Percentiles rank a stretch among this genome's conserved stretches.
Evolutionary conservation across 495 filamentous ascomycete genomes (phyloP).

Genomic region (Physcia stellaris): DNA sequence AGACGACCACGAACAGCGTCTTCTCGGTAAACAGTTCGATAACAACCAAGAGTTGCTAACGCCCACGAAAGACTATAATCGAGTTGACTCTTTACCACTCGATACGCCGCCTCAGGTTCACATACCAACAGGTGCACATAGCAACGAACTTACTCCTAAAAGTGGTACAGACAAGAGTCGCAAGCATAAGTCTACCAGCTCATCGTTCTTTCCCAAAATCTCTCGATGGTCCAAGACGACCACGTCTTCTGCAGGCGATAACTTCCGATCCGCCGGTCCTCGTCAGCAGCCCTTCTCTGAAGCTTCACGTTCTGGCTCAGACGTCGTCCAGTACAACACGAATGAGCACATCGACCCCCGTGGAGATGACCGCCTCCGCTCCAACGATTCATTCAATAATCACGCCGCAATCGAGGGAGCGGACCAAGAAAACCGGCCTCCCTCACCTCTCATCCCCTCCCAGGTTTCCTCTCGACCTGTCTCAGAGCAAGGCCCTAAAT

Average conservation of each 20-base stretch:
- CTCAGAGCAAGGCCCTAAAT: constrained; percentile 87
- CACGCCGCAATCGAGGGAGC: too few species aligned
- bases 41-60: constrained; percentile 36
- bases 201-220: constrained; percentile 83
- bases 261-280: constrained; percentile 35
- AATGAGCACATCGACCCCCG: constrained; percentile 50
- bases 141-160: constrained; percentile 63
- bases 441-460: constrained; percentile 49
- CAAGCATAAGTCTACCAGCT: constrained; percentile 83
- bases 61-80: constrained; percentile 23
- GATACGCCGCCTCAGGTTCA: constrained; percentile 57
- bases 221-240: constrained; percentile 98
- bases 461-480: constrained; percentile 45
- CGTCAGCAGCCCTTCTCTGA: constrained; percentile 41
- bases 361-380: constrained; percentile 58
- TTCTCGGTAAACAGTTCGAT: constrained; percentile 27
- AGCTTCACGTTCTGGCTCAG: constrained; percentile 58
- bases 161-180: constrained; percentile 58
- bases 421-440: constrained; percentile 36
- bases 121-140: constrained; percentile 40
- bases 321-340: constrained; percentile 54
- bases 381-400: constrained; percentile 43
- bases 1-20: constrained; percentile 37
- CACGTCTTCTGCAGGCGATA: constrained; percentile 55
- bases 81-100: constrained; percentile 52